A percentile compares a stretch with the other conserved stretches of the same genome.
These are phyloP conservation scores for Barbarea vulgaris DNA, from an alignment of 345 rosid species.

Conservation along the genomic window DNA sequence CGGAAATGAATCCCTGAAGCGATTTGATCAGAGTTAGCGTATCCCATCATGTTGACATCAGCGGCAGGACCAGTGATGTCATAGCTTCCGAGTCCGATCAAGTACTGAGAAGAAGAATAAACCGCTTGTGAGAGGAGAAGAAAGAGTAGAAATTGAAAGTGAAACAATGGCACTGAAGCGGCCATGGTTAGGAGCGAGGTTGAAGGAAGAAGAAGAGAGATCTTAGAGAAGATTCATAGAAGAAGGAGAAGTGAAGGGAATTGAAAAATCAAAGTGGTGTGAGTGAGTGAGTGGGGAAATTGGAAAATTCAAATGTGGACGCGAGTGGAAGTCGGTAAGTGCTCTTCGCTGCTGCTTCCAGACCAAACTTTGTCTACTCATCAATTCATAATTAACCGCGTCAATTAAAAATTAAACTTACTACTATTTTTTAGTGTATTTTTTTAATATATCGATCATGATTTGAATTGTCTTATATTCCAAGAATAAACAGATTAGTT, in stretches of 20 bases:
- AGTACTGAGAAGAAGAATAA: slow-evolving; percentile 49
- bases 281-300: slow-evolving; percentile 1
- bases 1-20: slow-evolving; percentile 91
- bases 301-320: slow-evolving; percentile 30
- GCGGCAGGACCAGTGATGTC: slow-evolving; percentile 99
- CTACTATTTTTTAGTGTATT: too few relatives aligned
- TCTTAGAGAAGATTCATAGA: too few relatives aligned
- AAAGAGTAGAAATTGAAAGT: neutral
- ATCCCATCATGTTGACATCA: slow-evolving; percentile 99
- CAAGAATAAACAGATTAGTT: too few relatives aligned
- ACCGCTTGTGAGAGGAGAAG: neutral
- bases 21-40: slow-evolving; percentile 79
- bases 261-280: neutral
- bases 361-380: slow-evolving; percentile 8
- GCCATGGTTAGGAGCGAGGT: neutral
- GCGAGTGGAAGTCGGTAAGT: slow-evolving; percentile 39
- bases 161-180: slow-evolving; percentile 1
- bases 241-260: neutral
- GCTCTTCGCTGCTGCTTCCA: slow-evolving; percentile 2
- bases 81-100: slow-evolving; percentile 92
- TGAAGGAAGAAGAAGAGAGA: neutral
- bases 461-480: too few relatives aligned
- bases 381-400: neutral
- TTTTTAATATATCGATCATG: too few relatives aligned
- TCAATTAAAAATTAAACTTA: too few relatives aligned